Conservation (phyloP, 306 rosid species). For the Rosa rugosa region DNA sequence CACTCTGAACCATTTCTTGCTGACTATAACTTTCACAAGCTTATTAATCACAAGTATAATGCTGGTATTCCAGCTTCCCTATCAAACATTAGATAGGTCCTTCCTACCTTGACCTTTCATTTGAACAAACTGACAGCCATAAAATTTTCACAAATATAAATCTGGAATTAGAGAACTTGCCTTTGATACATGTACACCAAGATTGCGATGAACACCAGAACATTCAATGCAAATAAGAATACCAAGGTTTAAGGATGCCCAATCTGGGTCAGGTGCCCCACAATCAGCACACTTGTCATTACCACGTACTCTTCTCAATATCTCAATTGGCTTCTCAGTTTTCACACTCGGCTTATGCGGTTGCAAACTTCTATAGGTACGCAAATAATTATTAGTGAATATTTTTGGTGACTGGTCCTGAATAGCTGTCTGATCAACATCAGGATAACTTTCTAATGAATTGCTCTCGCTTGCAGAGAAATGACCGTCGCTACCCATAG, state of each 20-base stretch:
- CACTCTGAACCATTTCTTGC: background rate
- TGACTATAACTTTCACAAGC: background rate
- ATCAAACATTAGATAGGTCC: background rate
- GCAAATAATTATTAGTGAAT: conserved; percentile 28
- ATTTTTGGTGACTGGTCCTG: conserved; percentile 36
- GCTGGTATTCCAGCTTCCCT: background rate
- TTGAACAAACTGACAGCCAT: background rate
- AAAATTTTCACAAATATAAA: background rate
- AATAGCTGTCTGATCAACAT: conserved; percentile 23
- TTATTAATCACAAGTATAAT: background rate
- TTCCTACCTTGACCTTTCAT: conserved; percentile 7
- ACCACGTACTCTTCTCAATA: conserved; percentile 68
- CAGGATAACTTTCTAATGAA: conserved; percentile 30
- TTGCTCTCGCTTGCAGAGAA: conserved; percentile 25
- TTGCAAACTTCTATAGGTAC: conserved; percentile 51
- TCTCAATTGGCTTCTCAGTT: conserved; percentile 63
- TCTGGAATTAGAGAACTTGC: conserved; percentile 42
- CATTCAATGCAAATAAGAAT: conserved; percentile 82
- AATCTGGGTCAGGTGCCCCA: conserved; percentile 82
- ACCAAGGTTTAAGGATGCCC: conserved; percentile 91
- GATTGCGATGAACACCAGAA: conserved; percentile 87
- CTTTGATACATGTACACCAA: conserved; percentile 86
- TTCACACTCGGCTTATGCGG: conserved; percentile 30
- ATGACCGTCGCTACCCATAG: conserved; percentile 29
- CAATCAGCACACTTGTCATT: conserved; percentile 90